These are phyloP conservation scores for Pestalotiopsis sp. DNA, from an alignment of 2,329 filamentous ascomycete species.

Conservation along the genomic window DNA sequence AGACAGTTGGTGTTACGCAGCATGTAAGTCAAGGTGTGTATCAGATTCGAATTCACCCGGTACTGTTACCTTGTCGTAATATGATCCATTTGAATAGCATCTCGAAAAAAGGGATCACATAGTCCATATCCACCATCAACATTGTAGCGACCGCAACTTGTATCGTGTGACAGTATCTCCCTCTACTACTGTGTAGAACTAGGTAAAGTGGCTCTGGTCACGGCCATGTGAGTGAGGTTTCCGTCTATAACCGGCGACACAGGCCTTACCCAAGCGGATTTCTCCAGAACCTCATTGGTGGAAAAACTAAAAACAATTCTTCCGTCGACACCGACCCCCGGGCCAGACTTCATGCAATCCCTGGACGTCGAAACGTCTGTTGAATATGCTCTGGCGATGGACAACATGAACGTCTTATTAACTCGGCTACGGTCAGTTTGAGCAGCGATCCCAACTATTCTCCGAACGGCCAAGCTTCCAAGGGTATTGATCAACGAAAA, in stretches of 20 bases:
- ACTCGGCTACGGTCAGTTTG: not conserved
- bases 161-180: not conserved
- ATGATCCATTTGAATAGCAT: not conserved
- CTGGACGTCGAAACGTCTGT: constrained; percentile 1
- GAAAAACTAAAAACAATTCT: constrained; percentile 3
- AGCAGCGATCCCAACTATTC: not conserved
- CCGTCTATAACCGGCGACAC: not conserved
- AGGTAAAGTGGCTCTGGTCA: not conserved
- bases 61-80: not conserved
- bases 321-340: not conserved
- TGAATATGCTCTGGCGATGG: not conserved
- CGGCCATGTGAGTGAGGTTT: not conserved
- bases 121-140: not conserved
- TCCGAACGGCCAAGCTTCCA: not conserved
- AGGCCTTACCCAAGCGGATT: not conserved
- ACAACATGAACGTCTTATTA: not conserved
- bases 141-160: not conserved
- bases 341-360: not conserved
- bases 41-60: not conserved
- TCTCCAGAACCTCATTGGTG: not conserved
- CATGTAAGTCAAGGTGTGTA: not conserved
- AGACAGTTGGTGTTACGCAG: not conserved
- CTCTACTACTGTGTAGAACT: not conserved
- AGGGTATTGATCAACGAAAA: not conserved
- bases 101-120: not conserved